Base-by-base conservation (phyloP, 352 stramenopile species). In the Pythium coloratum region DNA sequence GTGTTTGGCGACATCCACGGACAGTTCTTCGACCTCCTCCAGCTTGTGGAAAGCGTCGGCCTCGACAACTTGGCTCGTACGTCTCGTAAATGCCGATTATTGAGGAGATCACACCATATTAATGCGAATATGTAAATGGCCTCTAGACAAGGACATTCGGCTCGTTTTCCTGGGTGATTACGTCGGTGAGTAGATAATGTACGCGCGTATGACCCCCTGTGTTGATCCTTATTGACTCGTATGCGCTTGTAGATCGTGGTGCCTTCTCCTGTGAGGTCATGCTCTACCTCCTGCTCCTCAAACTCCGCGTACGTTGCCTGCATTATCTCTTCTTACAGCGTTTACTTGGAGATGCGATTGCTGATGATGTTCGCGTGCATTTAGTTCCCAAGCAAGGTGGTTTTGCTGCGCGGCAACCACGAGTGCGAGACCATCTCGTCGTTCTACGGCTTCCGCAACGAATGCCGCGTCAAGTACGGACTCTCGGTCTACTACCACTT, bases 351-450 rank as follows among this genome's bases (percentile, higher is more conserved):
- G 28, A 30, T 30, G 28, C 28, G 28, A 30, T 30, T 30, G 28
- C 40, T 36, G 18, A 28, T 2, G n/a, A 4, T 3, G 10, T 20
- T 8, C 28, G 13, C 50, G 36, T 30, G 9, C 18, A 47, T 51
- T 33, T 61, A 88, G 76, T 89, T 83, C 69, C 66, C 78, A 0
- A 71, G 72, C 14, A 89, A 88, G 47, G 78, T 95, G 0, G 69
- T 90, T 26, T 53, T 93, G 20, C 71, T 95, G 33, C 84, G 87
- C 13, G 87, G 84, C 28, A 95, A 95, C 58, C 84, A 95, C 71
- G 84, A 95, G 59, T 95, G 84, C 51, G 87, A 95, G 73, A 88
- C 84, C 20, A 92, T 95, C 55, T 95, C 87, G 34, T 91, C 83
- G 18, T 93, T 93, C 61, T 95, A 95, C 58, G 86, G 86, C 26